phyloP scores from a whole-genome alignment of 176 grass and related monocot species.

The Aegilops sharonensis region DNA sequence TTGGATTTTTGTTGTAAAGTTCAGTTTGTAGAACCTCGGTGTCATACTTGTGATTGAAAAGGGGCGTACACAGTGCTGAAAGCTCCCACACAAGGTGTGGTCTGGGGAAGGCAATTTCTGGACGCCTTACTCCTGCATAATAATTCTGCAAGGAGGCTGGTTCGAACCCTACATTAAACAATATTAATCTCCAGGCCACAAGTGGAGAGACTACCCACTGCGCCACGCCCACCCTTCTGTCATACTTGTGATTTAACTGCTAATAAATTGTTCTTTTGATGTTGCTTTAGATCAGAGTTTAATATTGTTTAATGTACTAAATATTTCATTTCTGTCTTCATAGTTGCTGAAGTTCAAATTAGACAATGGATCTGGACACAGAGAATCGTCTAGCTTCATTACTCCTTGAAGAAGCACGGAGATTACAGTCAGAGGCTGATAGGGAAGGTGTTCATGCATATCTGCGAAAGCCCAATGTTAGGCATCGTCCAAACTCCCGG shows the following conservation, averaged over 20 bases:
- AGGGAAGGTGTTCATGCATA: conserved; percentile 80
- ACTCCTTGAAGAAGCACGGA: conserved; percentile 74
- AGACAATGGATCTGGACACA: conserved; percentile 81
- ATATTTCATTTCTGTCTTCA: background rate
- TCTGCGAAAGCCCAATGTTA: conserved; percentile 60
- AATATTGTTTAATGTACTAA: background rate
- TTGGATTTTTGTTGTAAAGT: background rate
- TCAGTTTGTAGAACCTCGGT: background rate
- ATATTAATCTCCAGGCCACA: no score
- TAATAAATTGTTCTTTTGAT: background rate
- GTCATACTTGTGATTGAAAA: no score
- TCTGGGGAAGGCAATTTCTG: no score
- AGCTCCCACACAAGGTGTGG: no score
- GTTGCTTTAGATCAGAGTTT: background rate
- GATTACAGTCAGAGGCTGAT: conserved; percentile 71
- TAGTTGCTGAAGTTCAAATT: background rate
- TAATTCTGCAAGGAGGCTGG: no score
- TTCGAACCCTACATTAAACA: no score
- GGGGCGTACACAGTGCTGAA: no score
- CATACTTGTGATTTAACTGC: background rate
- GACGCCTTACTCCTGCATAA: no score
- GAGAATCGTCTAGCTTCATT: conserved; percentile 74
- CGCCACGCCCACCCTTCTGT: background rate
- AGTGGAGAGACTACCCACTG: no score
- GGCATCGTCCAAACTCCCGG: conserved; percentile 77